Evolutionary conservation across 2,329 filamentous ascomycete species (phyloP), one percentile per base, ranked within the genome.

Genomic region (Curvularia lunata): DNA sequence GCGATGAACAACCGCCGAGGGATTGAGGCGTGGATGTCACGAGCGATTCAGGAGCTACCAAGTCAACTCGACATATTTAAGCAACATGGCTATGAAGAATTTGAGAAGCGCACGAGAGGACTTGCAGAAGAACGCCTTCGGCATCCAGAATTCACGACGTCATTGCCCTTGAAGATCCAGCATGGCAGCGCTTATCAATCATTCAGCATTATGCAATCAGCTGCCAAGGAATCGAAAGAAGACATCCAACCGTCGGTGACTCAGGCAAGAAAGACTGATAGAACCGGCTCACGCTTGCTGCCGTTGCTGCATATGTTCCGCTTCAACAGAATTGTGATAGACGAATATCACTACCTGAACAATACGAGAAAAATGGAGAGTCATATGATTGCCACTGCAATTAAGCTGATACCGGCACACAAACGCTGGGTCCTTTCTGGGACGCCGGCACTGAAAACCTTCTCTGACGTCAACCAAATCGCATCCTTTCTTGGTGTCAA

Each of bases 381-480:
- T 21, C 48, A 60, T 23, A 23, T 68, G 1, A 58, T 67, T 1
- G 69, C 67, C 1, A 69, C 78, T 0, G 75, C 78, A 0, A 73
- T 86, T 5, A 74, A 80, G 6, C 75, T 74, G 0, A 65, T 88
- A 1, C 67, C 79, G 25, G 81, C 84, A 10, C 76, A 80, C 41
- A 85, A 83, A 40, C 82, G 81, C 52, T 89, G 87, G 86, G 78
- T 87, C 6, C 75, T 90, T 1, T 89, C 86, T 0, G 87, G 85
- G 3, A 90, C 87, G 1, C 87, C 87, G 1, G 78, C 81, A 0
- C 67, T 88, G 2, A 78, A 80, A 5, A 82, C 85, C 52, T 87
- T 87, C 64, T 80, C 82, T 1, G 84, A 88, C 60, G 77, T 89
- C 8, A 85, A 87, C 50, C 80, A 79, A 16, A 85, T 88, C 56